A percentile compares a stretch with the other conserved stretches of the same genome.
Evolutionary conservation across 768 basidiomycete genomes (phyloP).

Genomic region (Kwoniella heveanensis): DNA sequence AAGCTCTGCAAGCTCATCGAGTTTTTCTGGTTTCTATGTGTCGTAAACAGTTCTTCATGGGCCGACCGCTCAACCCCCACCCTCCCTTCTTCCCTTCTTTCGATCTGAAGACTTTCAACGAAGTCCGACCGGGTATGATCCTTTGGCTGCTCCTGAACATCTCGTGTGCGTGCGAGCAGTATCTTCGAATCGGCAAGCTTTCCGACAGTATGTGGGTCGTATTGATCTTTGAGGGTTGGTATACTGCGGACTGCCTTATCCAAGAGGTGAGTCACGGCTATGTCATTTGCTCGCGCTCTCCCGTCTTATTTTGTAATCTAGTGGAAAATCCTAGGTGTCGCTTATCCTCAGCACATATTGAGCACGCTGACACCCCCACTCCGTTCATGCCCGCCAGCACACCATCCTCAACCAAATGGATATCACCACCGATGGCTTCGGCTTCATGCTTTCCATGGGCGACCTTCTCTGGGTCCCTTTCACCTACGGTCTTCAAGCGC

Average conservation of each 20-base stretch:
- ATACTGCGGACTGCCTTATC: conserved; percentile 82
- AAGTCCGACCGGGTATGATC: conserved; percentile 85
- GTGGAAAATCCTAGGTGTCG: no score
- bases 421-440: conserved; percentile 95
- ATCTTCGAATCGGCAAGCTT: conserved; percentile 70
- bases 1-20: neutral
- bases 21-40: neutral
- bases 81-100: conserved; percentile 59
- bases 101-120: conserved; percentile 77
- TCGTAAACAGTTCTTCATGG: conserved; percentile 55
- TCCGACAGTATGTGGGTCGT: conserved; percentile 94
- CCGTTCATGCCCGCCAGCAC: conserved; percentile 60
- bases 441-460: conserved; percentile 95
- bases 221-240: conserved; percentile 79
- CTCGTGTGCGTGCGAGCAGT: conserved; percentile 88
- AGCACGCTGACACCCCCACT: neutral
- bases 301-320: no score
- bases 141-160: conserved; percentile 89
- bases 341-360: no score
- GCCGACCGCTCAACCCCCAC: conserved; percentile 74
- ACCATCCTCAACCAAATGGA: conserved; percentile 95
- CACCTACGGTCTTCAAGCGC: conserved; percentile 87
- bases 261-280: conserved; percentile 71
- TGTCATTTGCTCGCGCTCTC: no score
- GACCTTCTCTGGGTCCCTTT: conserved; percentile 94